Evolutionary conservation across 441 rosid genomes (phyloP), one percentile per base, ranked within the genome.

Genomic region (Daphne laureola): DNA sequence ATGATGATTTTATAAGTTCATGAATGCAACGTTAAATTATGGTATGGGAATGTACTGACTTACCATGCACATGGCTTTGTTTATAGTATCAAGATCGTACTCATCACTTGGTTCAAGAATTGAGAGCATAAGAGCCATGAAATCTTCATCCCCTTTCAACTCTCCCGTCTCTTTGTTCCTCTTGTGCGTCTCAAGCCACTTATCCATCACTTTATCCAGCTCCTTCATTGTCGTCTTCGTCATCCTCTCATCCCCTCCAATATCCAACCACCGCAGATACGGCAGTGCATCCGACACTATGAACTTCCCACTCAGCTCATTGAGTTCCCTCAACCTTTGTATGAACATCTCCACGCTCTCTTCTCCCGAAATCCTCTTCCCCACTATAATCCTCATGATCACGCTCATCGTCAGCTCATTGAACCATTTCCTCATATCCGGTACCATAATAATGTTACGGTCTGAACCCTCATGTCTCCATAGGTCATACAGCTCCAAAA

Each of bases 371-470:
- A 42, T 14, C 17, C 52, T 14, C 54, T 69, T 68, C 14, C 80
- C 79, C 3, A 58, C 64, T 0, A 68, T 27, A 7, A 66, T 49
- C 57, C 58, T 59, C 12, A 65, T 26, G 14, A 66, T 55, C 41
- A 75, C 23, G 36, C 70, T 78, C 8, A 63, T 8, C 6, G 68
- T 49, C 5, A 71, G 8, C 23, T 65, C 61, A 12, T 53, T 53
- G 18, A 76, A 68, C 81, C 81, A 76, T 16, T 48, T 18, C 43
- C 54, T 65, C 79, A 76, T 62, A 16, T 79, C 79, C n/a, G n/a
- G n/a, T n/a, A n/a, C n/a, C n/a, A n/a, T n/a, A n/a, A n/a, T n/a
- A n/a, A n/a, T n/a, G n/a, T n/a, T n/a, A n/a, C n/a, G n/a, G n/a
- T n/a, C n/a, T n/a, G n/a, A n/a, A n/a, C n/a, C n/a, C n/a, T n/a